Evolutionary conservation across 805 yeast species (phyloP).

Genomic region (Candida railenensis): DNA sequence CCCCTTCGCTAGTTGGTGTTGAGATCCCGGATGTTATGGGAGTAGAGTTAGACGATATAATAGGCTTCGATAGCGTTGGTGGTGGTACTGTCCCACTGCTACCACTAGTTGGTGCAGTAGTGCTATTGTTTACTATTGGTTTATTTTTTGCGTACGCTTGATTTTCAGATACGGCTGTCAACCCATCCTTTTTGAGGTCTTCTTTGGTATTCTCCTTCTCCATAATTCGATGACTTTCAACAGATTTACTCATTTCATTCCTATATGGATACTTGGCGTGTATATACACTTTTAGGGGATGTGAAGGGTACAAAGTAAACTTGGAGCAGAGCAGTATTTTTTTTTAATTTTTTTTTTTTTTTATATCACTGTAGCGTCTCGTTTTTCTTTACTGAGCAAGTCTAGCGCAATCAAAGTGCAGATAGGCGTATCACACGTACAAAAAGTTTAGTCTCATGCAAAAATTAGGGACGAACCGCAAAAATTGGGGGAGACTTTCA

Average conservation of each 20-base stretch:
- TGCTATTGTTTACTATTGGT: neutral
- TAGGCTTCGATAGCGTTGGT: neutral
- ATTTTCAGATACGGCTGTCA: neutral
- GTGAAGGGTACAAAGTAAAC: neutral
- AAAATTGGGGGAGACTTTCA: no score
- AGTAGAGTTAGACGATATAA: conserved; percentile 1
- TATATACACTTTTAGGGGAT: neutral
- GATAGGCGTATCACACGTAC: no score
- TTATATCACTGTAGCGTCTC: no score
- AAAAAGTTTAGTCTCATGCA: no score
- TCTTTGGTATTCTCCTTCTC: neutral
- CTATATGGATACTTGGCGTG: no score
- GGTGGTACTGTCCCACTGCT: neutral
- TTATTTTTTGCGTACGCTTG: neutral
- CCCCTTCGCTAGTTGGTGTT: conserved; percentile 1
- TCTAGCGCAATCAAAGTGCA: no score
- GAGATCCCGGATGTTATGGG: conserved; percentile 1
- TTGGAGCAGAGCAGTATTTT: no score
- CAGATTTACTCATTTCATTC: neutral
- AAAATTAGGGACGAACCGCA: no score
- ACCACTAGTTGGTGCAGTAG: neutral
- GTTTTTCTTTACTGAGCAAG: no score
- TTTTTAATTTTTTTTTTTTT: no score
- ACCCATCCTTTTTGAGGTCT: neutral
- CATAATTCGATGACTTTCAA: neutral